phyloP scores from a whole-genome alignment of 1,284 basidiomycete genomes.

The Leucocoprinus gongylophorus region DNA sequence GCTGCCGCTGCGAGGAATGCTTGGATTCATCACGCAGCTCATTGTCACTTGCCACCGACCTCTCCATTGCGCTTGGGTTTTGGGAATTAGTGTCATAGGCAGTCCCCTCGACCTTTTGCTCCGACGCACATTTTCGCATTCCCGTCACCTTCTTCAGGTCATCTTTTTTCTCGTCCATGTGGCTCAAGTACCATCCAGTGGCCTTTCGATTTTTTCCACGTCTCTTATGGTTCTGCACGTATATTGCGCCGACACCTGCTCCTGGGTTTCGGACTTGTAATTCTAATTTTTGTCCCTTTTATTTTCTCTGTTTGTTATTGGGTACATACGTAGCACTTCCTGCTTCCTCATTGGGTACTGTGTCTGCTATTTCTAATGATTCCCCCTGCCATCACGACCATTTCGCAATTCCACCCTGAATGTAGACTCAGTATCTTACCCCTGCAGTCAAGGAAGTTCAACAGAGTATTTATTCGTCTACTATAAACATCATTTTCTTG shows the following conservation, averaged over 20 bases:
- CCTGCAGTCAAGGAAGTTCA: background rate
- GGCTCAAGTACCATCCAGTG: background rate
- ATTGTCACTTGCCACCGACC: background rate
- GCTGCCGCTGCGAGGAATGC: background rate
- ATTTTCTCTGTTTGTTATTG: slow-evolving; percentile 20
- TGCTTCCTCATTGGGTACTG: slow-evolving; percentile 12
- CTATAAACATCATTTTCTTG: slow-evolving; percentile 1
- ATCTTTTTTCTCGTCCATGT: background rate
- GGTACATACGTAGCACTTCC: slow-evolving; percentile 27
- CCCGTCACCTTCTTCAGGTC: background rate
- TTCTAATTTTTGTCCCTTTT: slow-evolving; percentile 20
- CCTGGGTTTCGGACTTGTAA: slow-evolving; percentile 28
- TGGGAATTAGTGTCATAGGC: background rate
- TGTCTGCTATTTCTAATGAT: slow-evolving; percentile 28
- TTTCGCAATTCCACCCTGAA: slow-evolving; percentile 5
- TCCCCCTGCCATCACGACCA: slow-evolving; percentile 4
- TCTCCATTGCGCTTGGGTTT: background rate
- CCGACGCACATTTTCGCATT: background rate
- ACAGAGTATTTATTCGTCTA: slow-evolving; percentile 15
- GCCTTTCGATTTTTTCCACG: slow-evolving; percentile 1
- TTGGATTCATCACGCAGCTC: background rate
- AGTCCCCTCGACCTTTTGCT: background rate
- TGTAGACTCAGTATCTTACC: slow-evolving; percentile 3
- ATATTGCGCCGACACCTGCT: slow-evolving; percentile 3
- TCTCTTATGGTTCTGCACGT: slow-evolving; percentile 5